Base-by-base conservation (phyloP, 331 rosid species). In the Dryas integrifolia region DNA sequence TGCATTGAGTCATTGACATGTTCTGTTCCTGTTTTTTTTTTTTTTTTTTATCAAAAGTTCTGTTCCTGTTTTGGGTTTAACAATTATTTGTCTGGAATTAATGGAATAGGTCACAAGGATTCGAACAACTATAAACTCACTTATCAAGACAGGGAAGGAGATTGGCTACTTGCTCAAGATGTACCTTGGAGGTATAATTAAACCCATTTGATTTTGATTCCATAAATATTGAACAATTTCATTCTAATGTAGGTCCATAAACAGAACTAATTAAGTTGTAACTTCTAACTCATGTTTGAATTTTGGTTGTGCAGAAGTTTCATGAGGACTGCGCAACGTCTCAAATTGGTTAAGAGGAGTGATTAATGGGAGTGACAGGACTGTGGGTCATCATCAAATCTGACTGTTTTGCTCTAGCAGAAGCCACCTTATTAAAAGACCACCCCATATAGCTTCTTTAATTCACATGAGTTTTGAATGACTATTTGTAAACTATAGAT, bases 111-210 rank as follows among this genome's bases (percentile, higher is more conserved):
- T 70, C 44, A 84, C 59, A 75, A 68, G 21, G 48, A 84, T 56
- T 84, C 83, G 9, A 66, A 77, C 47, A 16, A 66, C 52, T 87
- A 85, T 55, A 72, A 73, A 49, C 88, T 94, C 51, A 73, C 87
- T 48, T 94, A 84, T 83, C 97, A 86, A 77, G 90, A 91, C 81
- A 69, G 43, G 9, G 89, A 86, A 5, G 98, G 98, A 58, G 97
- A 91, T 35, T 91, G 98, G 98, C 81, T 91, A n/a, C 87, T 85
- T 68, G 92, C 96, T 38, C 74, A 86, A 64, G 89, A 89, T 75
- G 81, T 89, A 26, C 76, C 96, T 59, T 94, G 98, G 98, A 91
- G 90, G 97, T 83, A 82, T 58, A 55, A 5, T 16, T 11, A 16
- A 7, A 30, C 2, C 35, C 35, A 30, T 2, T 30, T 30, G 35